A percentile compares a stretch with the other conserved stretches of the same genome.
Evolutionary conservation across 148 eudicot species (phyloP).

Genomic region (Chenopodium formosanum): DNA sequence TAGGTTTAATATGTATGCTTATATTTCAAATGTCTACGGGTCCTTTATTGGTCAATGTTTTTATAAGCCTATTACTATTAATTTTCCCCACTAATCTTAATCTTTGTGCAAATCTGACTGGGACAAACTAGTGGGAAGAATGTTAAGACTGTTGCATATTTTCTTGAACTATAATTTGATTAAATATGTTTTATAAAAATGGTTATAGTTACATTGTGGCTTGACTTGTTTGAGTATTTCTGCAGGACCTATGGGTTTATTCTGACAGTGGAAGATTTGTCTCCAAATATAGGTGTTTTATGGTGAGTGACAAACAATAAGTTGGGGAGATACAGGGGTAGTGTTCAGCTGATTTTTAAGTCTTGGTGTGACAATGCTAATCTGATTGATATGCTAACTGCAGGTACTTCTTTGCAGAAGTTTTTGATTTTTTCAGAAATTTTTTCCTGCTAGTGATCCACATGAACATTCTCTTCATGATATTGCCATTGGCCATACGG

Average conservation of each 20-base stretch:
- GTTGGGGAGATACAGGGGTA: background rate
- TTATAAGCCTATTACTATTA: background rate
- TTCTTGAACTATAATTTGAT: background rate
- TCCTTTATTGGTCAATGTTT: background rate
- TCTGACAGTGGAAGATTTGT: conserved; percentile 84
- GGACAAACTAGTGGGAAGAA: background rate
- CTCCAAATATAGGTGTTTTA: conserved; percentile 90
- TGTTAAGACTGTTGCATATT: background rate
- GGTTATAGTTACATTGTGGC: background rate
- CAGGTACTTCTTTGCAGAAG: conserved; percentile 99
- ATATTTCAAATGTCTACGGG: background rate
- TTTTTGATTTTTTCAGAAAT: conserved; percentile 88
- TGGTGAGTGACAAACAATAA: conserved; percentile 50
- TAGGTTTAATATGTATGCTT: background rate
- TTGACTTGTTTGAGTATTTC: conserved; percentile 18
- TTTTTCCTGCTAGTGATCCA: conserved; percentile 91
- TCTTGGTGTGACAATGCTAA: conserved; percentile 10
- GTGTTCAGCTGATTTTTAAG: background rate
- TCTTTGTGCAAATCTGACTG: background rate
- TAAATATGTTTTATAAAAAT: background rate
- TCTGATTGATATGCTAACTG: conserved; percentile 32
- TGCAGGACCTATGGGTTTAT: conserved; percentile 91
- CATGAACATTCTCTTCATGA: conserved; percentile 87
- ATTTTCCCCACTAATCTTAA: background rate
- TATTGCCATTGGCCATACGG: conserved; percentile 86